Evolutionary conservation across 176 grass and related monocot species (phyloP).

Genomic region (Bothriochloa decipiens): DNA sequence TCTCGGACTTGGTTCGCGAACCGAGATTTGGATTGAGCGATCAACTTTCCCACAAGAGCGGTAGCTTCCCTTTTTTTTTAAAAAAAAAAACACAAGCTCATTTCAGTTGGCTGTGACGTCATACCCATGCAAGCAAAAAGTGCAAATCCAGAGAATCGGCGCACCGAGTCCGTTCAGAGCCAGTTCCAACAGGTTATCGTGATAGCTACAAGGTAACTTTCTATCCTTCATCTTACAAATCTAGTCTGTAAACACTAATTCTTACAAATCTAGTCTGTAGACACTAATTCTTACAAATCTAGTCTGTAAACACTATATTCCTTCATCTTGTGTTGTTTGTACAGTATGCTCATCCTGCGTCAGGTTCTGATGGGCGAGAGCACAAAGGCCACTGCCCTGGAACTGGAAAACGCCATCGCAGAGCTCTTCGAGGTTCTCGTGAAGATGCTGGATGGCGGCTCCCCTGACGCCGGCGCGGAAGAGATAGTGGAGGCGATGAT

Average conservation of each 20-base stretch:
- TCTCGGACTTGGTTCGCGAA: no score
- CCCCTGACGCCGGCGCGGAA: slow-evolving; percentile 52
- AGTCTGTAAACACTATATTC: no score
- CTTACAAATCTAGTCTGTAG: not conserved
- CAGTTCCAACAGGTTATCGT: slow-evolving; percentile 84
- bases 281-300: no score
- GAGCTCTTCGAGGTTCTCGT: slow-evolving; percentile 51
- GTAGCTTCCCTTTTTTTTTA: no score
- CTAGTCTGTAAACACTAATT: no score
- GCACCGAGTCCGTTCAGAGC: slow-evolving; percentile 19
- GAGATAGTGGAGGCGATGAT: slow-evolving; percentile 70
- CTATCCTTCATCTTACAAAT: no score
- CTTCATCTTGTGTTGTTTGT: not conserved
- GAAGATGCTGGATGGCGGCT: slow-evolving; percentile 53
- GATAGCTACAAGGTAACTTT: slow-evolving; percentile 66
- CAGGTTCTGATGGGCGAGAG: slow-evolving; percentile 75
- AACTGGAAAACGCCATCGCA: slow-evolving; percentile 48
- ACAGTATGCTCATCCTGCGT: slow-evolving; percentile 77
- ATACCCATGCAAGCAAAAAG: no score
- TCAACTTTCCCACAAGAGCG: no score
- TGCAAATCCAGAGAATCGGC: no score
- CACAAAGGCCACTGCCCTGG: slow-evolving; percentile 15
- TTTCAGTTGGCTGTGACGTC: no score
- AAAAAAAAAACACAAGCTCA: no score
- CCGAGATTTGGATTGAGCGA: no score